Base-by-base conservation (phyloP, 768 basidiomycete genomes). In the Mycena filopes region DNA sequence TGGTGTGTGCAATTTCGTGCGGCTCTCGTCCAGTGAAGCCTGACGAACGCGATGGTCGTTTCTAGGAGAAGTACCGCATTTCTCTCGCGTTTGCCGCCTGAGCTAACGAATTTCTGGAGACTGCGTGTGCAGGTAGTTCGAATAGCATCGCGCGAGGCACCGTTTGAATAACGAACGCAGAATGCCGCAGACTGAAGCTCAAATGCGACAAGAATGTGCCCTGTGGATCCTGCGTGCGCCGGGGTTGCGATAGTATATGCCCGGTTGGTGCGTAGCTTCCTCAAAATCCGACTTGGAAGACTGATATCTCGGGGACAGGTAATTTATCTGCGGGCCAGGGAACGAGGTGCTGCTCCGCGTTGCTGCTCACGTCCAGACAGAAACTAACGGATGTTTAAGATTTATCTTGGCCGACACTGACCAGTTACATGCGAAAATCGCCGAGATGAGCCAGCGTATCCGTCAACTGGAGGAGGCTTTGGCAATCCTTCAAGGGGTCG, bases 401-500 rank as follows among this genome's bases (percentile, higher is more conserved):
- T 91, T 88, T 71, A 87, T 90, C 49, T 80, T 90, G 12, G 88
- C 88, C 2, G 88, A 88, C 57, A 90, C 89, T 1, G 84, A 87
- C 45, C 85, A 89, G 47, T 80, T 92, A 15, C 89, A 91, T 71
- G 79, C 80, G 55, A 89, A 90, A 74, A 90, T 90, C 26, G 75
- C 84, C 9, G 84, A 89, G 54, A 89, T 90, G 88, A 84, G 85
- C 73, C 82, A 86, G 70, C 84, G 89, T 20, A 90, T 91, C 49
- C 84, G 88, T 33, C 87, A 89, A 68, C 81, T 91, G 0, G 90
- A 90, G 74, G 89, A 91, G 62, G 88, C 87, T 0, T 77, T 91
- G 12, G 86, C 88, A 4, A 84, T 87, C 31, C 80, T 89, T 9
- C 89, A 90, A 63, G 78, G 85, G 3, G 82, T 84, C 11, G 78